These are phyloP conservation scores for Deinandra increscens DNA, from an alignment of 129 eudicot species.

Conservation along the genomic window DNA sequence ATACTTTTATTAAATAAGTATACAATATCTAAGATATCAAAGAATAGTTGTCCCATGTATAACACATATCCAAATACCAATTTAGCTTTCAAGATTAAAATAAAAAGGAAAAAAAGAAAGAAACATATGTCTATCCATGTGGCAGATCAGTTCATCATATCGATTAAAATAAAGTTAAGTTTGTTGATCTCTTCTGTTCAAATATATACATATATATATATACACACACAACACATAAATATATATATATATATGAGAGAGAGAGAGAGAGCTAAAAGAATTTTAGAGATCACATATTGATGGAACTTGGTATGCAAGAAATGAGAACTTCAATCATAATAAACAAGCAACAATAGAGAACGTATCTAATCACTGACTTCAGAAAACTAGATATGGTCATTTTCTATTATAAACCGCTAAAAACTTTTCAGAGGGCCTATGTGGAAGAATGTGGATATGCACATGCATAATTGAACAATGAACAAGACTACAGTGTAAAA, in stretches of 20 bases:
- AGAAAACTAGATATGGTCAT: background rate
- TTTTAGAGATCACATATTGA: background rate
- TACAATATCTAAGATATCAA: background rate
- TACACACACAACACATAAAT: too few species aligned
- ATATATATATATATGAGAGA: too few species aligned
- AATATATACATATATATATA: too few species aligned
- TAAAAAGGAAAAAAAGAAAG: too few species aligned
- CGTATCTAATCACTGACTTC: conserved; percentile 6
- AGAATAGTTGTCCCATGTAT: conserved; percentile 6
- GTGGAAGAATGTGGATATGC: background rate
- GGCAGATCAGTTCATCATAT: background rate
- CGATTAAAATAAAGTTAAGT: background rate
- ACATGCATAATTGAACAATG: background rate
- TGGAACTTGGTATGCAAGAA: conserved; percentile 17
- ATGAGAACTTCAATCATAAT: conserved; percentile 1
- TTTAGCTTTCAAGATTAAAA: conserved; percentile 9
- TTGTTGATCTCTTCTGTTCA: too few species aligned
- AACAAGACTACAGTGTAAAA: background rate
- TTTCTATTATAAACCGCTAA: background rate
- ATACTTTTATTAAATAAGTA: background rate
- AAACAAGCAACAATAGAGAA: conserved; percentile 3
- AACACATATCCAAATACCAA: conserved; percentile 7
- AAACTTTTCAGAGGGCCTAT: background rate
- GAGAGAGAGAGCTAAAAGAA: too few species aligned
- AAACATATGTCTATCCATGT: conserved; percentile 14